These are phyloP conservation scores for Cladosporium austrohemisphaericum DNA, from an alignment of 2,329 filamentous ascomycete species.

Conservation along the genomic window DNA sequence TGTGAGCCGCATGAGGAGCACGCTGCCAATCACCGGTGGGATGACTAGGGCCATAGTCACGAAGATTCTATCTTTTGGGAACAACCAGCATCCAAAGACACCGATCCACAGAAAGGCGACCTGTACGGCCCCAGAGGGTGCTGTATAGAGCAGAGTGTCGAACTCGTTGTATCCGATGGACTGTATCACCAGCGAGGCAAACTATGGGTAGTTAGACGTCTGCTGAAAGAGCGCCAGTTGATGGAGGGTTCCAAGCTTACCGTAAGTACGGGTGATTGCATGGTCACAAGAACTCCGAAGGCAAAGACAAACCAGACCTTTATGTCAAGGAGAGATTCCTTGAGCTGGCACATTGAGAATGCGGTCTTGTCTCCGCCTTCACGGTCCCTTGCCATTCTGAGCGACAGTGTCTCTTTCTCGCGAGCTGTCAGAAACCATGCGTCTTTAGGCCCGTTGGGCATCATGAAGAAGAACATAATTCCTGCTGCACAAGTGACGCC, in stretches of 20 bases:
- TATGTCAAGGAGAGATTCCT: conserved; percentile 43
- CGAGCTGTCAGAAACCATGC: conserved; percentile 49
- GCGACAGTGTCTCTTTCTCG: conserved; percentile 42
- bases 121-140: conserved; percentile 49
- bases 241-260: conserved; percentile 20
- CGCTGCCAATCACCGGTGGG: conserved; percentile 43
- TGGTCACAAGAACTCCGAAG: conserved; percentile 47
- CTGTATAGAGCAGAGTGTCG: conserved; percentile 47
- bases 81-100: conserved; percentile 37
- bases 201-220: conserved; percentile 22
- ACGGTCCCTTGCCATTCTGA: conserved; percentile 36
- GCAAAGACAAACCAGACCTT: conserved; percentile 46
- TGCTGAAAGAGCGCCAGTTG: conserved; percentile 18
- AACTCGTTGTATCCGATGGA: conserved; percentile 43
- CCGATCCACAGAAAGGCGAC: conserved; percentile 47
- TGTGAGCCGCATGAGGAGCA: conserved; percentile 44
- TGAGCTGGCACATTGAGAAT: conserved; percentile 44
- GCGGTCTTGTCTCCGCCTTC: conserved; percentile 43
- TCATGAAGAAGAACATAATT: conserved; percentile 44
- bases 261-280: conserved; percentile 46
- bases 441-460: conserved; percentile 45
- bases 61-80: conserved; percentile 40
- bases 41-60: conserved; percentile 41
- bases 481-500: conserved; percentile 44
- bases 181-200: conserved; percentile 50